Conservation (phyloP, 1,284 basidiomycete genomes). For the Boletus sp. region DNA sequence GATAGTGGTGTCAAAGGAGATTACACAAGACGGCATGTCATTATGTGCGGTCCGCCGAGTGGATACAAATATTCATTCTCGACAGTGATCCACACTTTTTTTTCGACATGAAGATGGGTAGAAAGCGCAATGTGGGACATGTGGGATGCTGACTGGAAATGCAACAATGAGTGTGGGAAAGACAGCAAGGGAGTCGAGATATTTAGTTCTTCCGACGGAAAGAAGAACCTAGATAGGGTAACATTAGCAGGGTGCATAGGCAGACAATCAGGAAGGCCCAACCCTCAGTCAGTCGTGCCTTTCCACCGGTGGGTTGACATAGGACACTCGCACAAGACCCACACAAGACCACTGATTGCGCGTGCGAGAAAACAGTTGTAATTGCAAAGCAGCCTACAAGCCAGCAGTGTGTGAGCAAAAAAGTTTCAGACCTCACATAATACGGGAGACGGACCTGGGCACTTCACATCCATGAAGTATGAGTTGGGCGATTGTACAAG, state of each 20-base stretch:
- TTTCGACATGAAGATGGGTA: slow-evolving; percentile 7
- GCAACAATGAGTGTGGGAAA: not conserved
- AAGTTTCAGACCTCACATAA: not conserved
- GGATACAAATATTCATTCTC: slow-evolving; percentile 14
- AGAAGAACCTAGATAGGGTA: slow-evolving; percentile 59
- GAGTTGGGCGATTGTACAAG: slow-evolving; percentile 97
- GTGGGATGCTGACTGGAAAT: slow-evolving; percentile 3
- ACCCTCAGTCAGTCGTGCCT: slow-evolving; percentile 98
- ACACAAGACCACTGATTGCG: slow-evolving; percentile 91
- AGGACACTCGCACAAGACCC: slow-evolving; percentile 92
- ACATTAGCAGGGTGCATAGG: slow-evolving; percentile 4
- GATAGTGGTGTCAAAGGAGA: no score
- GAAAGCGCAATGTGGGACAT: not conserved
- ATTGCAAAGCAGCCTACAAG: slow-evolving; percentile 85
- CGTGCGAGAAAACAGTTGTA: slow-evolving; percentile 94
- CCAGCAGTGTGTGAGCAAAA: slow-evolving; percentile 8
- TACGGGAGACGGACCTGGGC: slow-evolving; percentile 70
- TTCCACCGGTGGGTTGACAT: slow-evolving; percentile 98
- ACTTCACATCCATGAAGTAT: slow-evolving; percentile 99
- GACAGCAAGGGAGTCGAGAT: slow-evolving; percentile 6
- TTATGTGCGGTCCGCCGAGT: slow-evolving; percentile 6
- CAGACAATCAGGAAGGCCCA: slow-evolving; percentile 35
- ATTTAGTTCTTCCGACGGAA: slow-evolving; percentile 83
- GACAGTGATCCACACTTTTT: slow-evolving; percentile 15
- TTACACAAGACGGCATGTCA: slow-evolving; percentile 19